Percentiles rank a stretch among this genome's conserved stretches.
phyloP scores from a whole-genome alignment of 306 rosid species.

The Comarum palustre region DNA sequence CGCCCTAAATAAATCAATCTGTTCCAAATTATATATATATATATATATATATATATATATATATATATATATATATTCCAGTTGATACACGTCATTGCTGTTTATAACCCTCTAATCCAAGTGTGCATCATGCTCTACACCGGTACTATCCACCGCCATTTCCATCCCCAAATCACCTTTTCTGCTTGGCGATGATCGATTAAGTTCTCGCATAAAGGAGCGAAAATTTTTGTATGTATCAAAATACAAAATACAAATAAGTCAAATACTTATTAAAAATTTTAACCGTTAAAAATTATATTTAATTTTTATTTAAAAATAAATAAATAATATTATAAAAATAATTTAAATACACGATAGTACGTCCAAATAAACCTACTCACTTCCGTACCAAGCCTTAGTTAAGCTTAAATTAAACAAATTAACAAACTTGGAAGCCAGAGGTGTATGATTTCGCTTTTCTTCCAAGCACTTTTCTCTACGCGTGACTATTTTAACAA shows the following conservation, averaged over 20 bases:
- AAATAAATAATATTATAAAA: too few species aligned
- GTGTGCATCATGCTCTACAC: background rate
- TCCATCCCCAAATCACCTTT: constrained; percentile 41
- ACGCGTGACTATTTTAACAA: constrained; percentile 49
- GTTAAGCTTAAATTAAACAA: constrained; percentile 20
- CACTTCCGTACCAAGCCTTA: constrained; percentile 7
- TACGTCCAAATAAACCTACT: too few species aligned
- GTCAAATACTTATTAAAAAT: too few species aligned
- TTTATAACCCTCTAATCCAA: background rate
- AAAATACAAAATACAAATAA: too few species aligned
- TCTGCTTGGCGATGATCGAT: constrained; percentile 16
- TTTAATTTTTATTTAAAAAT: too few species aligned
- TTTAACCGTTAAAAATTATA: too few species aligned
- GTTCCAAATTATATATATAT: too few species aligned
- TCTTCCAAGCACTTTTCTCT: constrained; percentile 34
- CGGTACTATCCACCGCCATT: constrained; percentile 46
- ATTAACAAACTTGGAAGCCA: constrained; percentile 33
- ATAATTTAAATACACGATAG: too few species aligned
- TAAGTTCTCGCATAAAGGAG: constrained; percentile 9
- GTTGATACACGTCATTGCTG: background rate
- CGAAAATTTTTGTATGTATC: too few species aligned
- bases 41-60: too few species aligned
- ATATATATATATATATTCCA: background rate
- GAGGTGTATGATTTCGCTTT: constrained; percentile 33
- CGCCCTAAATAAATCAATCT: too few species aligned